A percentile compares a stretch with the other conserved stretches of the same genome.
Conservation (phyloP, 1,284 basidiomycete genomes). For the Marasmius sp. region DNA sequence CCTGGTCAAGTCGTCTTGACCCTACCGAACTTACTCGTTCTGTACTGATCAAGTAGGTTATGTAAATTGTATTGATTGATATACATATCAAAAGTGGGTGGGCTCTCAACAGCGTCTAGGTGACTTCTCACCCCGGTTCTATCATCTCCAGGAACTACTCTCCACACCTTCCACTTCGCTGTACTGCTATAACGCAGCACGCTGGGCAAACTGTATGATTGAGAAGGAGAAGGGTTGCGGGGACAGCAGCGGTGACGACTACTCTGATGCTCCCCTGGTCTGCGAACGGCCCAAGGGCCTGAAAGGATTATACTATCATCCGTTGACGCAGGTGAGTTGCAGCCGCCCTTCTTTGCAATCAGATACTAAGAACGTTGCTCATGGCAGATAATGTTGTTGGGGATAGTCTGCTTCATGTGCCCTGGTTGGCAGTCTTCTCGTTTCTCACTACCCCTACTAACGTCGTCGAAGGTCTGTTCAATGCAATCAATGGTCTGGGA, state of each 20-base stretch:
- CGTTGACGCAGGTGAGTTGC: constrained; percentile 26
- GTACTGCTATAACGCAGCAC: background rate
- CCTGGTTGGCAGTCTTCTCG: constrained; percentile 18
- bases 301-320: constrained; percentile 32
- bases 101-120: background rate
- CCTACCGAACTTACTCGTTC: background rate
- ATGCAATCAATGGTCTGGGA: constrained; percentile 36
- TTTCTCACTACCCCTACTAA: constrained; percentile 9
- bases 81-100: background rate
- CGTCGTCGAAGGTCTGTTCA: constrained; percentile 26
- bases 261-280: constrained; percentile 9
- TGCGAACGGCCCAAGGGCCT: constrained; percentile 30
- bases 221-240: constrained; percentile 9
- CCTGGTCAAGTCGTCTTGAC: background rate
- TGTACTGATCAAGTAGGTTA: background rate
- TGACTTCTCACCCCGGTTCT: background rate
- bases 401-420: constrained; percentile 43
- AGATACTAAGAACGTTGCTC: background rate
- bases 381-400: constrained; percentile 25
- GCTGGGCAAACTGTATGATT: background rate
- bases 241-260: constrained; percentile 1
- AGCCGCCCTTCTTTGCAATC: background rate
- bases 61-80: constrained; percentile 4
- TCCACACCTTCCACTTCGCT: background rate
- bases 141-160: background rate